These are phyloP conservation scores for Warburgia ugandensis DNA, from an alignment of 164 flowering plant genomes.

Conservation along the genomic window DNA sequence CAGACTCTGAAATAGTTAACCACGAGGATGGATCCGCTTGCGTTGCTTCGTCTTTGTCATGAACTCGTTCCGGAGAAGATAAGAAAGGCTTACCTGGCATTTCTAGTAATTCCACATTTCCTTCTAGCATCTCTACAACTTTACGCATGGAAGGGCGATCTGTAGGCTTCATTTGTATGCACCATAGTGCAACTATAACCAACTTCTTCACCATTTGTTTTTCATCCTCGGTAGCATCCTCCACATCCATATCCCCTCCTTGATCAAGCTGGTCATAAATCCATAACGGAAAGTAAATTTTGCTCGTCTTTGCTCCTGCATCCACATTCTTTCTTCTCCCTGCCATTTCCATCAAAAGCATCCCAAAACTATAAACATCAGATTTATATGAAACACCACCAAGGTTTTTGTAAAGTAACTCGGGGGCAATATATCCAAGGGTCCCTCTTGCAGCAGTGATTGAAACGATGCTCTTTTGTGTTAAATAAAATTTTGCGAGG, in stretches of 20 bases:
- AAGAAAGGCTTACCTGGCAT: slow-evolving; percentile 16
- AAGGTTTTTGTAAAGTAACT: slow-evolving; percentile 2
- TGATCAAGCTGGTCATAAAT: slow-evolving; percentile 2
- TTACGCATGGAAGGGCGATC: slow-evolving; percentile 23
- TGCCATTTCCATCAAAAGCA: slow-evolving; percentile 11
- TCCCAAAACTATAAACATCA: slow-evolving; percentile 13
- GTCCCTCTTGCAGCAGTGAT: slow-evolving; percentile 6
- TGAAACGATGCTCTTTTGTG: slow-evolving; percentile 1
- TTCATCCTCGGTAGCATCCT: slow-evolving; percentile 1
- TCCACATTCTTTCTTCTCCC: slow-evolving; percentile 2
- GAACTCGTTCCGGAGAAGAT: background rate
- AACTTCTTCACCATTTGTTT: slow-evolving; percentile 14
- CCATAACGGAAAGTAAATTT: slow-evolving; percentile 6
- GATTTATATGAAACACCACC: slow-evolving; percentile 4
- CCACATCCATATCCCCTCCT: background rate
- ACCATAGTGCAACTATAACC: slow-evolving; percentile 21
- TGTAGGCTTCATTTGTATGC: slow-evolving; percentile 22
- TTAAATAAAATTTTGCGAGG: slow-evolving; percentile 3
- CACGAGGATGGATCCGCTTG: too few species aligned
- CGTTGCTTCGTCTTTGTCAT: too few species aligned
- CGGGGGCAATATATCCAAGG: slow-evolving; percentile 10
- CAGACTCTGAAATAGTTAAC: too few species aligned
- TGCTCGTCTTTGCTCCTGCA: background rate
- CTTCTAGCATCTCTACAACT: slow-evolving; percentile 25
- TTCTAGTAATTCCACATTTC: slow-evolving; percentile 5